Conservation (phyloP, 2,329 filamentous ascomycete species). For the Apiospora aurea region DNA sequence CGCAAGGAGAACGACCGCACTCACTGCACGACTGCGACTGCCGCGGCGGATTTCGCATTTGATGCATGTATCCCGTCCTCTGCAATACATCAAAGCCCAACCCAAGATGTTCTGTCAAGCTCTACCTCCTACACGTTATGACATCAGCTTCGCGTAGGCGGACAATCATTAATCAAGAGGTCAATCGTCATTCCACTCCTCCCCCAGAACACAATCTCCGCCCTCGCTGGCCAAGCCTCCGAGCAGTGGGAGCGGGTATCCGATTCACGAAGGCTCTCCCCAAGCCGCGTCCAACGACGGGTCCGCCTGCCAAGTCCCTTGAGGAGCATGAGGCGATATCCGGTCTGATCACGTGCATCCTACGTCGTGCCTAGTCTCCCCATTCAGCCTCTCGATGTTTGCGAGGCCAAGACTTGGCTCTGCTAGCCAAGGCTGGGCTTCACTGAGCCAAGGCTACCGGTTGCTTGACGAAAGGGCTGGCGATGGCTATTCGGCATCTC, state of each 20-base stretch:
- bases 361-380: conserved; percentile 17
- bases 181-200: neutral
- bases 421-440: conserved; percentile 24
- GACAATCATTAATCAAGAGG: neutral
- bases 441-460: conserved; percentile 24
- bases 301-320: conserved; percentile 22
- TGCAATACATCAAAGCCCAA: neutral
- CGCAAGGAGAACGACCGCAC: neutral
- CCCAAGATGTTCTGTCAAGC: neutral
- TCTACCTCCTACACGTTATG: neutral
- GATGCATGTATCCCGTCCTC: neutral
- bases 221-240: conserved; percentile 10
- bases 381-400: conserved; percentile 5
- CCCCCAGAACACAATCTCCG: conserved; percentile 16
- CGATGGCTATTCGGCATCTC: conserved; percentile 26
- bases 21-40: neutral
- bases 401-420: conserved; percentile 25
- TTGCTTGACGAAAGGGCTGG: conserved; percentile 4
- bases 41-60: neutral
- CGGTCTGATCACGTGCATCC: conserved; percentile 22
- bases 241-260: neutral
- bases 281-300: conserved; percentile 10
- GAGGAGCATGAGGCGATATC: conserved; percentile 13
- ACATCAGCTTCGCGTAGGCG: neutral
- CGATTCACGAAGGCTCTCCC: neutral